Evolutionary conservation across 495 filamentous ascomycete species (phyloP).

Genomic region (Penicillium coffeae): DNA sequence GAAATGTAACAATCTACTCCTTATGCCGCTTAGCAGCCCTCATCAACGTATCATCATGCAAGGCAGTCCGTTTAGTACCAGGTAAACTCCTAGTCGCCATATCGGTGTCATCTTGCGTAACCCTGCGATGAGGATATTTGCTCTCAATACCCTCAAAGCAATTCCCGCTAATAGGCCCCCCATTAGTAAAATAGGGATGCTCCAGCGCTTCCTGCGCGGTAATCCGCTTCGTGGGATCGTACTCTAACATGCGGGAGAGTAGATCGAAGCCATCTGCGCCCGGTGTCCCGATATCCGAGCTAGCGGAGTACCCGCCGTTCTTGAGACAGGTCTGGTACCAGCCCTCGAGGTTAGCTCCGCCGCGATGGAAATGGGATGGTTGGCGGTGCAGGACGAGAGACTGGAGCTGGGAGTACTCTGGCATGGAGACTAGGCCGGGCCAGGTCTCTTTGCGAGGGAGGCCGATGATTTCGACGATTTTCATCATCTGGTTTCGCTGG

Average conservation of each 20-base stretch:
- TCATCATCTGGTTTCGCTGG: constrained; percentile 97
- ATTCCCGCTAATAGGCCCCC: constrained; percentile 63
- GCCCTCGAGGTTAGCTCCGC: constrained; percentile 51
- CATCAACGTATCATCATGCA: constrained; percentile 77
- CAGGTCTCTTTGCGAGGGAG: constrained; percentile 84
- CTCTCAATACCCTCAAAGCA: constrained; percentile 87
- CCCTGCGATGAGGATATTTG: constrained; percentile 85
- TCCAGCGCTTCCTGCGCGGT: constrained; percentile 81
- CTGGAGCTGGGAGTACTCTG: constrained; percentile 74
- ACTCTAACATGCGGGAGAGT: constrained; percentile 76
- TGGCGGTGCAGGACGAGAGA: constrained; percentile 53
- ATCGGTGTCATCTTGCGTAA: constrained; percentile 93
- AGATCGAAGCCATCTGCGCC: constrained; percentile 77
- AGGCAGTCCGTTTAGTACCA: constrained; percentile 84
- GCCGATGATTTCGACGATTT: constrained; percentile 94
- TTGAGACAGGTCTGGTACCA: constrained; percentile 64
- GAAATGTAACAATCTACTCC: constrained; percentile 18
- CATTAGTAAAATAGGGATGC: constrained; percentile 78
- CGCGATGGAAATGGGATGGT: constrained; percentile 36
- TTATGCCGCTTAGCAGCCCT: constrained; percentile 43
- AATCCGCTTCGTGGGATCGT: constrained; percentile 84
- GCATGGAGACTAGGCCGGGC: constrained; percentile 76
- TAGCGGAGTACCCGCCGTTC: constrained; percentile 53
- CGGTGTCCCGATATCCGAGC: constrained; percentile 49
- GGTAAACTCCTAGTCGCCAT: constrained; percentile 82